A percentile compares a stretch with the other conserved stretches of the same genome.
Conservation (phyloP, 208 protist species). For the Acanthamoeba sp. region DNA sequence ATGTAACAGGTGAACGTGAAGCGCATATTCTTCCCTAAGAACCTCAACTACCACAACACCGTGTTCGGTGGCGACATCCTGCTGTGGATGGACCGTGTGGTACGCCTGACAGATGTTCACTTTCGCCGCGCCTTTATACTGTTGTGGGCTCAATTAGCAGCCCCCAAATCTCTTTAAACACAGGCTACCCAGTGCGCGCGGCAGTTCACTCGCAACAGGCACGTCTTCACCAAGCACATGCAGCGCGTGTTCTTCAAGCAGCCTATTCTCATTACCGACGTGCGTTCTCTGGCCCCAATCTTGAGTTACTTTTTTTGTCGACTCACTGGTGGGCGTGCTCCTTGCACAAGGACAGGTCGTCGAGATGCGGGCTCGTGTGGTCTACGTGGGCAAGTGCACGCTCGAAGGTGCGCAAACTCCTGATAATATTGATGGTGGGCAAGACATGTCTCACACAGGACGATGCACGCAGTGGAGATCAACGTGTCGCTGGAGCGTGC, state of each 20-base stretch:
- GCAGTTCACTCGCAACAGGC: constrained; percentile 47
- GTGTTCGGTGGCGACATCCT: constrained; percentile 66
- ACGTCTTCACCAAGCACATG: constrained; percentile 67
- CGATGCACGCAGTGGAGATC: constrained; percentile 37
- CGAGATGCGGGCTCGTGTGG: constrained; percentile 9
- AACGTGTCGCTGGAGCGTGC: constrained; percentile 24
- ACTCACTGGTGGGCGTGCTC: background rate
- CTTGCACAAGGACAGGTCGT: background rate
- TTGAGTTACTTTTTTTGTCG: background rate
- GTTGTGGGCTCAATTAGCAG: background rate
- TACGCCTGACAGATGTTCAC: no score
- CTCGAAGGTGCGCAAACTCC: constrained; percentile 14
- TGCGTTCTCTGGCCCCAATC: background rate
- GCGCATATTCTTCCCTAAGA: constrained; percentile 60
- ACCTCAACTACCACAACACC: constrained; percentile 61
- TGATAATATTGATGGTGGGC: background rate
- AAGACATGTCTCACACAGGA: background rate
- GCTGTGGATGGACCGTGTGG: constrained; percentile 47
- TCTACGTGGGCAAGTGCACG: constrained; percentile 62
- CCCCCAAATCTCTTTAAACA: background rate
- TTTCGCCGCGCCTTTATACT: background rate
- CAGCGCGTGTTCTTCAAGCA: constrained; percentile 65
- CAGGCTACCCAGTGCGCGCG: constrained; percentile 62
- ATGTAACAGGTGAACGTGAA: constrained; percentile 12
- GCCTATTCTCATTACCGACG: constrained; percentile 49